Evolutionary conservation across 1,284 basidiomycete species (phyloP), one percentile per base, ranked within the genome.

Genomic region (Porodaedalea pini): DNA sequence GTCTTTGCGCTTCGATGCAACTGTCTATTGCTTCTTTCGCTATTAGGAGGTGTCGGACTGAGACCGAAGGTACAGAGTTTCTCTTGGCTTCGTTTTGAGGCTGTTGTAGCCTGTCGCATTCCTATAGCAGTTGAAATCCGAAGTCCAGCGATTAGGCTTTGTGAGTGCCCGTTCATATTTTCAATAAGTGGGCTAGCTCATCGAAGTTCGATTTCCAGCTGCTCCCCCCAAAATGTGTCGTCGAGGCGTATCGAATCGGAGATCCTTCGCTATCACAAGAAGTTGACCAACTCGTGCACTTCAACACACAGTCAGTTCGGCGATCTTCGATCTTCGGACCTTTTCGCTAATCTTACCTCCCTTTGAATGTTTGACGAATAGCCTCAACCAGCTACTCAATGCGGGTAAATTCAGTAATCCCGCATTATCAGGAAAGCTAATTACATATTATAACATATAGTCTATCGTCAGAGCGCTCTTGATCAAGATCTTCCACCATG

Each of bases 401-500:
- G 45, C 45, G 45, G 45, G 45, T 47, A 47, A 47, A 47, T 47
- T 47, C 45, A 47, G 25, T 47, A 10, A 47, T 47, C 25, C 11
- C 25, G 21, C 25, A 31, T 47, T 47, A 15, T 17, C 31, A 47
- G 25, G 31, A 47, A 47, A 27, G 25, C 45, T 47, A 27, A 47
- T 25, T 47, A 32, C 45, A 32, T 31, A 25, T 31, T 27, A 2
- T 21, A 23, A 45, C 13, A 27, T 2, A 31, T n/a, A 47, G 45
- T 17, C 41, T 44, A 23, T 10, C 21, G 3, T 21, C 45, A 31
- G 31, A 1, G 4, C 15, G 7, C 13, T 47, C 11, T 27, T 15
- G 29, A 47, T 47, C 27, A 31, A 47, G n/a, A 25, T 47, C 25
- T 47, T 44, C 19, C 23, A 31, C 45, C 15, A 47, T 47, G 45